Evolutionary conservation across 1,139 yeast genomes (phyloP).

Genomic region (Lodderomyces pseudojiufengensis): DNA sequence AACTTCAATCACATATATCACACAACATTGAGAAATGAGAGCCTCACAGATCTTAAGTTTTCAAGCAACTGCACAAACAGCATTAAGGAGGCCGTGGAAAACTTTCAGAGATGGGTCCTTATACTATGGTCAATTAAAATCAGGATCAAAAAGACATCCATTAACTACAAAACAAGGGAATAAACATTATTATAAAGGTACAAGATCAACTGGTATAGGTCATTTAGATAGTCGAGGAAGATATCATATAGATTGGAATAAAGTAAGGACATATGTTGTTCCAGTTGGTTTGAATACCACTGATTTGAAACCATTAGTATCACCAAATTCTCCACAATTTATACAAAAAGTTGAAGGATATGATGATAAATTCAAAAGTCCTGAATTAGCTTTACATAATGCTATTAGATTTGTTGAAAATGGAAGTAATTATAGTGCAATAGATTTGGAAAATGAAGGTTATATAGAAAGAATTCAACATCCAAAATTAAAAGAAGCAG

Average conservation of each 20-base stretch:
- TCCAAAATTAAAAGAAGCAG: conserved; percentile 16
- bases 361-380: conserved; percentile 67
- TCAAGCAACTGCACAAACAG: conserved; percentile 48
- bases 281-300: conserved; percentile 52
- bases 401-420: conserved; percentile 70
- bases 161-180: conserved; percentile 92
- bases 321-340: conserved; percentile 65
- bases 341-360: conserved; percentile 69
- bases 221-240: conserved; percentile 68
- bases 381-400: conserved; percentile 68
- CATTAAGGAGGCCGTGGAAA: conserved; percentile 84
- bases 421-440: conserved; percentile 51
- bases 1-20: too few relatives aligned
- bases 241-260: conserved; percentile 75
- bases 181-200: conserved; percentile 92
- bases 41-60: conserved; percentile 49
- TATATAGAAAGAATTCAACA: conserved; percentile 46
- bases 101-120: conserved; percentile 78
- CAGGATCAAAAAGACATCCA: conserved; percentile 82
- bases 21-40: conserved; percentile 39
- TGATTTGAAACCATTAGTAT: conserved; percentile 69
- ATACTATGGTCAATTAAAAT: conserved; percentile 73
- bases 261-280: conserved; percentile 86
- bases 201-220: conserved; percentile 93
- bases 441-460: conserved; percentile 35